Base-by-base conservation (phyloP, 129 eudicot species). In the Arctium minus region DNA sequence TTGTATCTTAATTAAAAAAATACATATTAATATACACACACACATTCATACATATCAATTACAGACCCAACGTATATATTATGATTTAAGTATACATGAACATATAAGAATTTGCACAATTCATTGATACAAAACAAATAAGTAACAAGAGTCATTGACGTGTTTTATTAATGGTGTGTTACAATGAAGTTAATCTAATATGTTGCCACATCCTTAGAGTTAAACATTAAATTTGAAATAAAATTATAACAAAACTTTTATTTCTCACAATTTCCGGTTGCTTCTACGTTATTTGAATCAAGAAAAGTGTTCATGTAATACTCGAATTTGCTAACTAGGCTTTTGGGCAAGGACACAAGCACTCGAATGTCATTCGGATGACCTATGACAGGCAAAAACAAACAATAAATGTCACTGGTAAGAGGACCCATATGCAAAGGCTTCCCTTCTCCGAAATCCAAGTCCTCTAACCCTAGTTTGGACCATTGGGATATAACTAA, bases 401-500 rank as follows among this genome's bases (percentile, higher is more conserved):
- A 86, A 82, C 99, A 96, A 70, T 96, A 96, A 46, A 96, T 90
- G 60, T 93, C 97, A 71, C 97, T 91, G 6, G 89, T 87, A 36
- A 96, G 64, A 36, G 99, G 88, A 10, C 97, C 97, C 99, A 96
- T 93, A 60, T 87, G 93, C 70, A 91, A 74, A 0, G 99, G 90
- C 80, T 79, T 91, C 62, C 99, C 99, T 85, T 89, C 70, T 73
- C 99, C 99, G 39, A 96, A 96, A 85, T 96, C 92, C 86, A 96
- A 44, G n/a, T 90, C 89, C 79, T 96, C 97, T 22, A 93, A 76
- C 50, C 95, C 97, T 60, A 93, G 83, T 79, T 84, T 96, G 3
- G 99, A 88, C 99, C 99, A 96, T 79, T 93, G 97, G 36, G 99
- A 96, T 75, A 96, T 91, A 46, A 96, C 94, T 82, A 96, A 88